These are phyloP conservation scores for Suhomyces bolitotheri DNA, from an alignment of 1,139 yeast species.

Conservation along the genomic window DNA sequence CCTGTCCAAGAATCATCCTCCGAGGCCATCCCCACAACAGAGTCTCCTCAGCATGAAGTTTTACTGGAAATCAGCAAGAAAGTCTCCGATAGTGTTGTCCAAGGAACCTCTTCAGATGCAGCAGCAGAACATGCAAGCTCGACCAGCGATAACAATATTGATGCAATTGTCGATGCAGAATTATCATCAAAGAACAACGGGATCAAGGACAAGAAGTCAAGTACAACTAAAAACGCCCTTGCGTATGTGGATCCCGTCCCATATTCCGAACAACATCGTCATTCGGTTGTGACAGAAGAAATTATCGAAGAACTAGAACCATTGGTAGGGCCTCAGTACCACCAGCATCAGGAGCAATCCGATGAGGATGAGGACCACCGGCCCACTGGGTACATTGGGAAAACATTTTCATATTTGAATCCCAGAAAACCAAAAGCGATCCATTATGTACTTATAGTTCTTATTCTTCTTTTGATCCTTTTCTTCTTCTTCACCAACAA, in stretches of 20 bases:
- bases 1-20: not conserved
- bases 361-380: not conserved
- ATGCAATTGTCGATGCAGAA: not conserved
- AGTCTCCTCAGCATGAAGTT: too few species aligned
- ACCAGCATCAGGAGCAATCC: not conserved
- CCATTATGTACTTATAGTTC: constrained; percentile 16
- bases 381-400: not conserved
- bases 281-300: constrained; percentile 5
- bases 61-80: too few species aligned
- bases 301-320: constrained; percentile 10
- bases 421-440: constrained; percentile 20
- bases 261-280: not conserved
- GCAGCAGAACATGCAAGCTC: not conserved
- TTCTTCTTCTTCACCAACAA: constrained; percentile 22
- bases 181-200: not conserved
- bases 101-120: not conserved
- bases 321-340: not conserved
- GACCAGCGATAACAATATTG: not conserved
- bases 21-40: not conserved
- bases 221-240: not conserved
- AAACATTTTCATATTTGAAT: constrained; percentile 4
- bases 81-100: not conserved
- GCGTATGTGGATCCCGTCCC: too few species aligned
- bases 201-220: not conserved
- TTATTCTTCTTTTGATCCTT: constrained; percentile 17